Evolutionary conservation across 2,329 filamentous ascomycete genomes (phyloP), one percentile per base, ranked within the genome.

Genomic region (Alternaria sp.): DNA sequence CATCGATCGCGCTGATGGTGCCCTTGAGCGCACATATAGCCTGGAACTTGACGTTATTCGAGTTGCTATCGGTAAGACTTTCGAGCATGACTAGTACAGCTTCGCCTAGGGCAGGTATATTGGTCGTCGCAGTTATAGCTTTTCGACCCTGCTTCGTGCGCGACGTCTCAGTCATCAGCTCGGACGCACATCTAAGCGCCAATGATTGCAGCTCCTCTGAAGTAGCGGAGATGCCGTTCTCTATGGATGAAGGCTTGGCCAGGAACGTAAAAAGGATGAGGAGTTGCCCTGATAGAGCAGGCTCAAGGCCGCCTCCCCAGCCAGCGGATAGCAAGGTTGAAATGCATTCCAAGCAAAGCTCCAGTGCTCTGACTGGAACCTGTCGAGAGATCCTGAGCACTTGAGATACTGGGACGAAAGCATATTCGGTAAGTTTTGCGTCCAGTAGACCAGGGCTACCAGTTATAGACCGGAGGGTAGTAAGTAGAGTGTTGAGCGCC

Each of bases 401-500:
- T 69, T 95, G 91, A 0, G 92, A 93, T 0, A 99, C 83, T 0
- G 95, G 95, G 64, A 97, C 97, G 82, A 98, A 98, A 73, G 92
- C 86, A 83, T 98, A 99, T 81, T 97, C 94, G 14, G 94, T 93
- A 18, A 98, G 82, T 76, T 93, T 94, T 54, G 89, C 85, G 76
- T 97, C 92, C 18, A 98, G 75, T 1, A 75, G 69, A 64, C 78
- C 71, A 36, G 80, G 76, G 8, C 70, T 71, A 22, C 74, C 69
- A 16, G 66, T 60, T 49, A 80, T 59, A 0, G 67, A 49, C 22
- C 68, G 61, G 1, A 88, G 76, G 16, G 76, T 74, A 8, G 74
- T 66, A 11, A 85, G 74, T 6, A 89, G 72, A 1, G 75, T 69
- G 50, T 83, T 79, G 22, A 89, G 78, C 30, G 81, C 79, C 46